Base-by-base conservation (phyloP, 2,329 filamentous ascomycete species). In the Paraphaeosphaeria minitans region DNA sequence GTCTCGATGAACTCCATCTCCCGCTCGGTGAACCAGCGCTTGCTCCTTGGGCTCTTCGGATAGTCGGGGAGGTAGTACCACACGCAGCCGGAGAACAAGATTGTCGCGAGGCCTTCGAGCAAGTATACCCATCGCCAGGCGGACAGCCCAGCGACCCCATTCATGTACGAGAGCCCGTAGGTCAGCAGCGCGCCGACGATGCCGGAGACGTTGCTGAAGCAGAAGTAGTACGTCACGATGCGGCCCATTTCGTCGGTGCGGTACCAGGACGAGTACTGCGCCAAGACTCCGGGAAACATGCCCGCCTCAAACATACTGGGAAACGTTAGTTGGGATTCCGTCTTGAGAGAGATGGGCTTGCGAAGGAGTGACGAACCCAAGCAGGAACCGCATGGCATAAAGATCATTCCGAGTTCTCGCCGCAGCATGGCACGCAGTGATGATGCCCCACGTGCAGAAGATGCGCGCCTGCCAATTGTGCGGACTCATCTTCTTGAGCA, bases 61-160 rank as follows among this genome's bases (percentile, higher is more conserved):
- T 79, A 81, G 59, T 82, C 80, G 0, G 80, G 80, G 1, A 82
- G 70, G 16, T 77, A 70, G 29, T 72, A 68, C 62, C 69, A 81
- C 1, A 81, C 73, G 14, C 76, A 68, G 6, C 59, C 67, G 19
- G 73, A 70, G 62, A 80, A 79, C 19, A 80, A 48, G 13, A 81
- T 77, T 0, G 80, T 81, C 7, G 69, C 63, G 12, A 81, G 57
- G 2, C 80, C 80, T 63, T 82, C 80, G 1, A 82, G 69, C 13
- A 82, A 68, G 56, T 79, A 82, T 1, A 82, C 75, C 78, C 67
- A 69, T 19, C 64, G 56, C 66, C 70, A 68, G 7, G 60, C 60
- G 14, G 51, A 63, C 7, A 70, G 46, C 3, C 67, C 63, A 7
- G 47, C 49, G 4, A 67, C 16, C 2, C 64, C 66, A 27, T 69